A percentile compares a stretch with the other conserved stretches of the same genome.
Evolutionary conservation across 2,329 filamentous ascomycete species (phyloP).

Genomic region (Ophiostoma fasciatum): DNA sequence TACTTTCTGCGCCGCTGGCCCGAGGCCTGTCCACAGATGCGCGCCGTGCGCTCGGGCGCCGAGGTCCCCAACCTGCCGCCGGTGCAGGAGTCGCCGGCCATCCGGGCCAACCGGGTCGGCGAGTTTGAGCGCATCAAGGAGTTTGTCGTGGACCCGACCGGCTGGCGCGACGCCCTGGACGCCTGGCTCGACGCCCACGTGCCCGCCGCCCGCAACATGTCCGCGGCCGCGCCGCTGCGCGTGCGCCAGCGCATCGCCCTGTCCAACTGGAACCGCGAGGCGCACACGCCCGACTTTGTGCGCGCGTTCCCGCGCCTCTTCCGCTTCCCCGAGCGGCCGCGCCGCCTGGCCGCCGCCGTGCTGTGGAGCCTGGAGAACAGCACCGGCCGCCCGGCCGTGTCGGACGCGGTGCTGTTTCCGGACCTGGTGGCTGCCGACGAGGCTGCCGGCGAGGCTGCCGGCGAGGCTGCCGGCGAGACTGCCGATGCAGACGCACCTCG

Average conservation of each 20-base stretch:
- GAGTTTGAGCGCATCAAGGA: slow-evolving; percentile 6
- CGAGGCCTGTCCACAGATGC: slow-evolving; percentile 10
- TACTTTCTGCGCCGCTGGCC: slow-evolving; percentile 9
- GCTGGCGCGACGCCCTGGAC: slow-evolving; percentile 13
- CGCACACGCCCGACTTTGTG: slow-evolving; percentile 1
- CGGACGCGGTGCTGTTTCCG: not conserved
- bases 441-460: too few relatives aligned
- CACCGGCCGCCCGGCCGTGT: not conserved
- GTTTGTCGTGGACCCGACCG: slow-evolving; percentile 10
- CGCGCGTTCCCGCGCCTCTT: not conserved
- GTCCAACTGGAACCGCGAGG: slow-evolving; percentile 9
- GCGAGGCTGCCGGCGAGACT: too few relatives aligned
- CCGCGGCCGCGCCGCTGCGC: slow-evolving; percentile 7
- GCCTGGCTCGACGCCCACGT: slow-evolving; percentile 7
- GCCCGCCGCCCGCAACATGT: slow-evolving; percentile 1
- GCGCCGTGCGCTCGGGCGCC: slow-evolving; percentile 7
- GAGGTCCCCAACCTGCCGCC: slow-evolving; percentile 5
- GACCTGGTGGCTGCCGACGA: not conserved
- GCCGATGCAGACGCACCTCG: too few relatives aligned
- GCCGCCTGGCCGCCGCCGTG: not conserved
- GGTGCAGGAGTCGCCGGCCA: not conserved
- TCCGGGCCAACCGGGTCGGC: slow-evolving; percentile 1
- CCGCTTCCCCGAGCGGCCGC: not conserved
- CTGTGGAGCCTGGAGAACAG: not conserved
- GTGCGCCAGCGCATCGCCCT: slow-evolving; percentile 14